phyloP scores from a whole-genome alignment of 129 eudicot genomes.

The Arctium minus region DNA sequence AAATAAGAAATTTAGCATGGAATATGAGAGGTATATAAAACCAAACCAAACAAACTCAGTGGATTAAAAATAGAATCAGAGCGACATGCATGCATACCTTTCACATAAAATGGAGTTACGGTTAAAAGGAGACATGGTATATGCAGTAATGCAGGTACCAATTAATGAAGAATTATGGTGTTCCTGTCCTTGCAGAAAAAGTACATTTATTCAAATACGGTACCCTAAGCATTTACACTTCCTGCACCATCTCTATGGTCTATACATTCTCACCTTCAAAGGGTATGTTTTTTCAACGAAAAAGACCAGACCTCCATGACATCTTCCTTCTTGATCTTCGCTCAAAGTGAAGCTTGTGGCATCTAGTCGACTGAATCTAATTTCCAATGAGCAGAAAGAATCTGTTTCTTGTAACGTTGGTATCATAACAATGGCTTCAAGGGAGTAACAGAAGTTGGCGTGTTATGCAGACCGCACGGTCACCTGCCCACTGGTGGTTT shows the following conservation, averaged over 20 bases:
- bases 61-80: not conserved
- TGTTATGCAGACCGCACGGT: constrained; percentile 66
- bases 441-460: not conserved
- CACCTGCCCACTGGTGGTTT: constrained; percentile 61
- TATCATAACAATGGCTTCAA: constrained; percentile 12
- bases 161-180: not conserved
- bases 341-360: not conserved
- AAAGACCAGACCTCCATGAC: not conserved
- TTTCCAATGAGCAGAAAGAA: constrained; percentile 10
- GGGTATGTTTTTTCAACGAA: constrained; percentile 13
- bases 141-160: not conserved
- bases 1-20: not conserved
- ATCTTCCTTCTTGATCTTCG: constrained; percentile 6
- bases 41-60: not conserved
- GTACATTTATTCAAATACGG: constrained; percentile 27
- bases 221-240: constrained; percentile 34
- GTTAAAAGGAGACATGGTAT: not conserved
- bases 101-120: not conserved
- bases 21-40: constrained; percentile 9
- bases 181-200: constrained; percentile 25
- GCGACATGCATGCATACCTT: not conserved
- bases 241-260: constrained; percentile 28
- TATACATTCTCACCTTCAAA: constrained; percentile 32
- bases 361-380: constrained; percentile 7
- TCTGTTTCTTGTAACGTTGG: constrained; percentile 17